phyloP scores from a whole-genome alignment of 1,284 basidiomycete genomes.

The Rhodotorula glutinis region DNA sequence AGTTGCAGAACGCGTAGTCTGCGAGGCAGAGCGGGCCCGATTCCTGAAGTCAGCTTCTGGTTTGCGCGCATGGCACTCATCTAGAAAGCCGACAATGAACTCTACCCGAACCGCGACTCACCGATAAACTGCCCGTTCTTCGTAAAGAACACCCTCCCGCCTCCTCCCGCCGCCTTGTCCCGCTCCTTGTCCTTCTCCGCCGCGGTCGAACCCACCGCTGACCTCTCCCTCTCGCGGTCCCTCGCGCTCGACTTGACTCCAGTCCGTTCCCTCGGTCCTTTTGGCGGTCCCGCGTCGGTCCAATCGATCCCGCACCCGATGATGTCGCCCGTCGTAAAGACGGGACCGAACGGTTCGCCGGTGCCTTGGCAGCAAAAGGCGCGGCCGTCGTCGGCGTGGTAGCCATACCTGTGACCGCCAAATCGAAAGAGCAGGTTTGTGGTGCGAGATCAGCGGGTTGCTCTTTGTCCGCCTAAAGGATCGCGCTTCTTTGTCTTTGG shows the following conservation, averaged over 20 bases:
- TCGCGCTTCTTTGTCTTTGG: too few relatives aligned
- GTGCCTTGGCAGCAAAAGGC: constrained; percentile 69
- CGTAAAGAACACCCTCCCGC: constrained; percentile 75
- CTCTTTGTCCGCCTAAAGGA: too few relatives aligned
- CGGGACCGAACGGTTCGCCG: constrained; percentile 69
- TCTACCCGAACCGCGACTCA: too few relatives aligned
- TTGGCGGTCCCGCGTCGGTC: constrained; percentile 51
- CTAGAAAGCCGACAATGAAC: not conserved
- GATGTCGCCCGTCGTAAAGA: constrained; percentile 69
- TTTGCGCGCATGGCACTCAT: too few relatives aligned
- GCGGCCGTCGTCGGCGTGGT: constrained; percentile 86
- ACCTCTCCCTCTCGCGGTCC: not conserved
- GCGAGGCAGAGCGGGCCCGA: not conserved
- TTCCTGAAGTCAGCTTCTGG: too few relatives aligned
- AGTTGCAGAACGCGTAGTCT: constrained; percentile 28
- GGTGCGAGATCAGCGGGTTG: too few relatives aligned
- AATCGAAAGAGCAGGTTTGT: not conserved
- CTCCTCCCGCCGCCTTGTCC: constrained; percentile 3
- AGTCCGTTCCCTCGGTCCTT: not conserved
- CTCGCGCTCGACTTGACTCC: not conserved
- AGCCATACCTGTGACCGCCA: constrained; percentile 74
- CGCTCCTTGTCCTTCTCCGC: constrained; percentile 1
- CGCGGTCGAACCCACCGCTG: not conserved
- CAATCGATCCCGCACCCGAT: constrained; percentile 90
- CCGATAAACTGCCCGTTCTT: constrained; percentile 79